A percentile compares a stretch with the other conserved stretches of the same genome.
Conservation (phyloP, 129 eudicot species). For the Artemisia argyi region DNA sequence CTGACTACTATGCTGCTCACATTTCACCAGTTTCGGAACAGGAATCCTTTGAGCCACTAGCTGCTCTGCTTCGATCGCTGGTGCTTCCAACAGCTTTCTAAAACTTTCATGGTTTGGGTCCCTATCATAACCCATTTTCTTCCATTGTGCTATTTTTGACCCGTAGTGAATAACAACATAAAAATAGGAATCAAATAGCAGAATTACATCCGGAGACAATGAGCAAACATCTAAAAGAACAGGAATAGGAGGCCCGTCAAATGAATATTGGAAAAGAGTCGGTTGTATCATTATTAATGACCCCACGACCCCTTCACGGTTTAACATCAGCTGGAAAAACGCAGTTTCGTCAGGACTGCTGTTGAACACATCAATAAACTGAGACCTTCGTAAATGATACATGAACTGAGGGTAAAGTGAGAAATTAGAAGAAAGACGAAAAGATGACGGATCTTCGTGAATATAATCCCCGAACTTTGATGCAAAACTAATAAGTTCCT, state of each 20-base stretch:
- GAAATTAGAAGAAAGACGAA: constrained; percentile 82
- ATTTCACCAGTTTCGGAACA: constrained; percentile 72
- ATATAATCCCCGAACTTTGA: constrained; percentile 86
- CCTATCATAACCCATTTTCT: constrained; percentile 73
- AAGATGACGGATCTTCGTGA: constrained; percentile 84
- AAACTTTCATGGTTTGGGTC: constrained; percentile 88
- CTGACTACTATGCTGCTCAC: constrained; percentile 97
- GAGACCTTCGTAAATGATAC: constrained; percentile 89
- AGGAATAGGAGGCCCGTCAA: constrained; percentile 88
- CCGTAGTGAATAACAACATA: constrained; percentile 87
- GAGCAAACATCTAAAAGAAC: constrained; percentile 92
- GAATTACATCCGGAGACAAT: constrained; percentile 75
- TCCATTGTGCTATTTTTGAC: constrained; percentile 88
- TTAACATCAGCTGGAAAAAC: constrained; percentile 77
- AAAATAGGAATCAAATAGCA: constrained; percentile 88
- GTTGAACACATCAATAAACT: constrained; percentile 85
- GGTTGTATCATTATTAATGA: constrained; percentile 95
- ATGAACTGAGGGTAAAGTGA: constrained; percentile 90
- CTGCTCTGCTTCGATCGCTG: constrained; percentile 79
- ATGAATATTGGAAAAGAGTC: constrained; percentile 80
- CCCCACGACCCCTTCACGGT: constrained; percentile 88
- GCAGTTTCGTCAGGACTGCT: constrained; percentile 96
- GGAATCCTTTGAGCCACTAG: constrained; percentile 81
- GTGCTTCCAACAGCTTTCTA: constrained; percentile 77
- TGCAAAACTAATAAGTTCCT: constrained; percentile 65